phyloP scores from a whole-genome alignment of 164 flowering plant species.

The Warburgia ugandensis region DNA sequence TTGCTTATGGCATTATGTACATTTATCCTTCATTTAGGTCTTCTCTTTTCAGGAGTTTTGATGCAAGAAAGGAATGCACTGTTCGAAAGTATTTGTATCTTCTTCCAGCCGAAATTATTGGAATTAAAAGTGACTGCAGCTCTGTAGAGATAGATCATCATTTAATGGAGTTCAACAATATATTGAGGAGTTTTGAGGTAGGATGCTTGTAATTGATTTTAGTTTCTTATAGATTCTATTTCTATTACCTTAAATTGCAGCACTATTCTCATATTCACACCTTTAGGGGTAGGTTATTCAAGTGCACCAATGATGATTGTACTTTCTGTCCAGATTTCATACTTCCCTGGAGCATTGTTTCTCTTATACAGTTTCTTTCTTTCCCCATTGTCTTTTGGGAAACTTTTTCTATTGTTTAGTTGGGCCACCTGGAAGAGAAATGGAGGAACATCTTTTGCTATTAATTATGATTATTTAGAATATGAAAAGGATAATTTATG shows the following conservation, averaged over 20 bases:
- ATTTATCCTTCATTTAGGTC: neutral
- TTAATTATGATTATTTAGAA: too few species aligned
- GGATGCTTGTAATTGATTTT: neutral
- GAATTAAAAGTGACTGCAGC: slow-evolving; percentile 37
- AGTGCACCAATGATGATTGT: too few species aligned
- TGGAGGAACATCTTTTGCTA: too few species aligned
- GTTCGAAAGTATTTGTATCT: slow-evolving; percentile 75
- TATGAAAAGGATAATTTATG: too few species aligned
- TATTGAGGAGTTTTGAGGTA: slow-evolving; percentile 76
- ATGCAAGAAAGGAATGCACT: slow-evolving; percentile 81
- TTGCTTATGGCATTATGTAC: too few species aligned
- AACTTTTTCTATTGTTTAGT: too few species aligned
- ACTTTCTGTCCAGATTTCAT: too few species aligned
- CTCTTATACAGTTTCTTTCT: too few species aligned
- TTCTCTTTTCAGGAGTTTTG: slow-evolving; percentile 54
- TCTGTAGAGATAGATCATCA: slow-evolving; percentile 46
- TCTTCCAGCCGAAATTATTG: slow-evolving; percentile 79
- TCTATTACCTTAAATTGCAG: too few species aligned
- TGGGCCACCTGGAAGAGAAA: too few species aligned
- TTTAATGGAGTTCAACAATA: slow-evolving; percentile 55
- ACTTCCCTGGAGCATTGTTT: too few species aligned
- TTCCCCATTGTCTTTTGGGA: too few species aligned
- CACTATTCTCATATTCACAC: neutral
- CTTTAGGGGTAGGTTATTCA: neutral
- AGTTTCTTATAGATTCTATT: neutral